Evolutionary conservation across 2,329 filamentous ascomycete genomes (phyloP), one percentile per base, ranked within the genome.

Genomic region (Aspergillus pseudoviridinutans): DNA sequence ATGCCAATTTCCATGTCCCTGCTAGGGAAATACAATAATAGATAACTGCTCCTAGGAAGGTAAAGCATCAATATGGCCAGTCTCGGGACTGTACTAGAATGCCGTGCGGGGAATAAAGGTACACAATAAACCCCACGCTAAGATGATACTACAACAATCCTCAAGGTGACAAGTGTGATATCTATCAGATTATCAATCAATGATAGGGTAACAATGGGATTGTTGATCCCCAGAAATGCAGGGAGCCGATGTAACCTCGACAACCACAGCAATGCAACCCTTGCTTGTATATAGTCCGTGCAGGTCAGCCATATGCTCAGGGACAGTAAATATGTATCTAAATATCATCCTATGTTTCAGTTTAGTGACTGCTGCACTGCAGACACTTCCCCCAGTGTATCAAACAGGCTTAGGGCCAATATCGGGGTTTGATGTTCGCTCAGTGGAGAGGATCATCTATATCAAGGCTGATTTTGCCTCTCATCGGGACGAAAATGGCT

Each of bases 401-500:
- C 49, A 22, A 65, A 58, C 46, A 38, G 53, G 3, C 55, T 59
- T 2, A 50, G 55, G 42, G 9, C 9, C 67, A 64, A 47, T 74
- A 65, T 3, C 73, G 80, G 59, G 56, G 1, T 66, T 67, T 17
- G 63, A 61, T 4, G 38, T 64, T n/a, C 49, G 51, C n/a, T 53
- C 38, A 5, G 41, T 42, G 17, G 32, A 63, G 3, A 58, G 32
- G 9, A 49, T 53, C 5, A 64, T 71, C 29, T 82, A 78, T 56
- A 74, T 83, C 9, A 66, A 77, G 3, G 59, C 62, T 0, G 59
- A 57, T 1, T 77, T 82, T 50, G 75, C 78, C 0, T 63, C 69
- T 0, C 63, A 60, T 32, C 70, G 66, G 7, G 81, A 84, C 55
- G 68, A 70, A 0, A 68, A 76, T 51, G 80, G 80, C 1, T 64